A percentile compares a stretch with the other conserved stretches of the same genome.
Conservation (phyloP, 768 basidiomycete species). For the Mycena rosella region DNA sequence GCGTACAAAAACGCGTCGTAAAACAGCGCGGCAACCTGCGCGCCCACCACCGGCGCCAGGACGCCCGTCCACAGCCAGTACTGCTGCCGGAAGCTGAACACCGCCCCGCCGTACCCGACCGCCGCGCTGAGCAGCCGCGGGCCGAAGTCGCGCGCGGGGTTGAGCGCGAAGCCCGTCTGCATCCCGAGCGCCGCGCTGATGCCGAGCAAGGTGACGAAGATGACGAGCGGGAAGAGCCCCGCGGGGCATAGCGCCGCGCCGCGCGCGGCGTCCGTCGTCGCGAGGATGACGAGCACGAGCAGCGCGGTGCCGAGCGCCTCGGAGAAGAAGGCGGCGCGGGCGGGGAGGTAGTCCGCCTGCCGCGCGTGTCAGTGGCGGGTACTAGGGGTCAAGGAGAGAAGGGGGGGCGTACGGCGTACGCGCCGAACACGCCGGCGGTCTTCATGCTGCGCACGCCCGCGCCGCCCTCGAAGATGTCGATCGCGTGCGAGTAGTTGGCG, state of each 20-base stretch:
- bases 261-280: slow-evolving; percentile 58
- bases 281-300: slow-evolving; percentile 60
- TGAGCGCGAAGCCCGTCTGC: slow-evolving; percentile 65
- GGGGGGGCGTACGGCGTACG: slow-evolving; percentile 7
- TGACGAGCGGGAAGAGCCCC: slow-evolving; percentile 58
- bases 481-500: slow-evolving; percentile 71
- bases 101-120: slow-evolving; percentile 63
- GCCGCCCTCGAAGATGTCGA: slow-evolving; percentile 66
- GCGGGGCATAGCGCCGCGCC: slow-evolving; percentile 48
- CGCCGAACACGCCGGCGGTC: slow-evolving; percentile 51
- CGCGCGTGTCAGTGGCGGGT: too few relatives aligned
- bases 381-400: too few relatives aligned
- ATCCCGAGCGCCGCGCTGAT: slow-evolving; percentile 63
- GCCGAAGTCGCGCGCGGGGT: slow-evolving; percentile 72
- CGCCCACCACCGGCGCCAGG: slow-evolving; percentile 62
- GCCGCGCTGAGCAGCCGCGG: slow-evolving; percentile 67
- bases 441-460: slow-evolving; percentile 57
- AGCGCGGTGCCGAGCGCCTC: slow-evolving; percentile 56
- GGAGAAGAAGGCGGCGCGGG: slow-evolving; percentile 33
- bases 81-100: slow-evolving; percentile 52
- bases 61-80: slow-evolving; percentile 71
- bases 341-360: slow-evolving; percentile 30
- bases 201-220: slow-evolving; percentile 63
- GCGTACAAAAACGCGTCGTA: slow-evolving; percentile 65
- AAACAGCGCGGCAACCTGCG: slow-evolving; percentile 54